Percentiles rank a stretch among this genome's conserved stretches.
These are phyloP conservation scores for Paramyrothecium sp. DNA, from an alignment of 2,329 filamentous ascomycete species.

Conservation along the genomic window DNA sequence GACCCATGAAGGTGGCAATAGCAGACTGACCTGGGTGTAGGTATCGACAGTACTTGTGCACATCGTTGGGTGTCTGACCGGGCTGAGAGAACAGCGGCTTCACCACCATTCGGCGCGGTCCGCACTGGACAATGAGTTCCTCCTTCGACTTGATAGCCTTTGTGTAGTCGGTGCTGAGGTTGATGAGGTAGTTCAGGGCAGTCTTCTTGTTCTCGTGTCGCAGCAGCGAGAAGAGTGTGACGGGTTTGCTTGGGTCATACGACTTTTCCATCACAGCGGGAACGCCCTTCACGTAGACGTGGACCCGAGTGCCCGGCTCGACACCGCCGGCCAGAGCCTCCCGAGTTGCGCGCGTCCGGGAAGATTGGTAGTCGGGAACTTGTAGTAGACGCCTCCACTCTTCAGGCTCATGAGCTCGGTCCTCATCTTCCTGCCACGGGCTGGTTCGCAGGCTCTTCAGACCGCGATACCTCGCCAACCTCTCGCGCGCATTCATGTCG, in stretches of 20 bases:
- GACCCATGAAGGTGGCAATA: conserved; percentile 86
- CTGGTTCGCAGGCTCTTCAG: conserved; percentile 89
- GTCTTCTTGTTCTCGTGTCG: conserved; percentile 95
- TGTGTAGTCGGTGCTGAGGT: conserved; percentile 73
- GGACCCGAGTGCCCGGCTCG: conserved; percentile 76
- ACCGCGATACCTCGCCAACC: conserved; percentile 82
- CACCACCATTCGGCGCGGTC: conserved; percentile 80
- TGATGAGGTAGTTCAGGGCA: conserved; percentile 85
- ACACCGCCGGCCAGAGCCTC: conserved; percentile 91
- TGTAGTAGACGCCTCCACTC: conserved; percentile 86
- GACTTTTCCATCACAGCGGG: conserved; percentile 40
- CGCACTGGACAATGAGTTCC: conserved; percentile 87
- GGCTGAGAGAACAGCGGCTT: conserved; percentile 87
- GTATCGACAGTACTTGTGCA: conserved; percentile 94
- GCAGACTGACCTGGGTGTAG: conserved; percentile 87
- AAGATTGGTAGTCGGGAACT: conserved; percentile 85
- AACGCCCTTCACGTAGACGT: conserved; percentile 66
- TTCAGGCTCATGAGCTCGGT: conserved; percentile 81
- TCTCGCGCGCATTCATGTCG: conserved; percentile 79
- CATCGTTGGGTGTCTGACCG: conserved; percentile 92
- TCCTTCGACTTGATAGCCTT: conserved; percentile 86
- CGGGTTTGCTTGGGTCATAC: conserved; percentile 52
- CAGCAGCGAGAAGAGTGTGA: conserved; percentile 81
- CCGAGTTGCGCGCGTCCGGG: conserved; percentile 71
- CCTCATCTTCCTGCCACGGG: conserved; percentile 85